A percentile compares a stretch with the other conserved stretches of the same genome.
These are phyloP conservation scores for Coleophoma crateriformis DNA, from an alignment of 2,329 filamentous ascomycete genomes.

Conservation along the genomic window DNA sequence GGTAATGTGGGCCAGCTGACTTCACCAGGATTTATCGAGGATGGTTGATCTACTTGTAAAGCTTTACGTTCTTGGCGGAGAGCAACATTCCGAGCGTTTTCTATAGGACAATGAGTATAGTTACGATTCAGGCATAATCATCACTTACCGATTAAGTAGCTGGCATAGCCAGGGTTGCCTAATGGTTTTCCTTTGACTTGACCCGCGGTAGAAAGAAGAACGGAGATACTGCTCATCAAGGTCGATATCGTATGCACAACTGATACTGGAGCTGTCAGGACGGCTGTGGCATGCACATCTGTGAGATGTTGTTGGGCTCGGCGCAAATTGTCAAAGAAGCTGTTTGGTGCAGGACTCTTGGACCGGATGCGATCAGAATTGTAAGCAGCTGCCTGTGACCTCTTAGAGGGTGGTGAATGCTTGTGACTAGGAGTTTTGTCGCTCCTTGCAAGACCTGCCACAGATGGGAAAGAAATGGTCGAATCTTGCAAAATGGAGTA, in stretches of 20 bases:
- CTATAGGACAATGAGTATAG: constrained; percentile 23
- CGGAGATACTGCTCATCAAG: constrained; percentile 58
- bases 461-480: constrained; percentile 78
- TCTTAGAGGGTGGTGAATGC: constrained; percentile 17
- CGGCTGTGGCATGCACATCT: constrained; percentile 47
- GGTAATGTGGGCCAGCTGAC: constrained; percentile 39
- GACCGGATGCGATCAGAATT: constrained; percentile 8
- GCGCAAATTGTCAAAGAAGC: constrained; percentile 40
- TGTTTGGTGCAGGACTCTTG: constrained; percentile 18
- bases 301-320: constrained; percentile 62
- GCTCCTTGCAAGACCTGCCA: constrained; percentile 29
- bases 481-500: constrained; percentile 91
- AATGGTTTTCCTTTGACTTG: constrained; percentile 38
- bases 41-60: constrained; percentile 26
- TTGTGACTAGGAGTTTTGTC: constrained; percentile 16
- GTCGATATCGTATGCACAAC: constrained; percentile 58
- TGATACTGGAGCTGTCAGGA: constrained; percentile 46
- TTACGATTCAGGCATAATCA: too few species aligned
- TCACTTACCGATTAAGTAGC: constrained; percentile 44
- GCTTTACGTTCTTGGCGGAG: constrained; percentile 60
- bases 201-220: constrained; percentile 59
- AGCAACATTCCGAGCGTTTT: constrained; percentile 65
- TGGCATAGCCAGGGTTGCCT: constrained; percentile 50
- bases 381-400: constrained; percentile 8
- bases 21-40: constrained; percentile 14